A percentile compares a stretch with the other conserved stretches of the same genome.
Conservation (phyloP, 306 rosid species). For the Quercus glauca region DNA sequence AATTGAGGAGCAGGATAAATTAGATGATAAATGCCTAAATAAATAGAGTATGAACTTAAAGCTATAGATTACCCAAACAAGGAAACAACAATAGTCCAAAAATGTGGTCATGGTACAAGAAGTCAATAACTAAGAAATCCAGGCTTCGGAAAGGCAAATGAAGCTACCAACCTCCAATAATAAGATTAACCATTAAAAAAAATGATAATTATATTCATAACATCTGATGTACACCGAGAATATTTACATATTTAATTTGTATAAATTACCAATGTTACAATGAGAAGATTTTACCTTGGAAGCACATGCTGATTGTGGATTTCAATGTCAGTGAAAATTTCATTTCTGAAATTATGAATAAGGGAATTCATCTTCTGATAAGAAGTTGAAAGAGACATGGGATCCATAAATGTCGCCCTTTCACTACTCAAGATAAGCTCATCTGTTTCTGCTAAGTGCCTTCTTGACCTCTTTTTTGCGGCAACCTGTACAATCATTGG, state of each 20-base stretch:
- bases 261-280: background rate
- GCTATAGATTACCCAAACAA: too few relatives aligned
- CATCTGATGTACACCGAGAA: background rate
- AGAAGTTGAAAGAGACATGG: background rate
- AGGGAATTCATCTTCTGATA: conserved; percentile 35
- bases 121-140: too few relatives aligned
- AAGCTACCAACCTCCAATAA: background rate
- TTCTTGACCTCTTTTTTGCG: conserved; percentile 31
- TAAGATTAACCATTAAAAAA: background rate
- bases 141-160: background rate
- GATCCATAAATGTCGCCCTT: conserved; percentile 15
- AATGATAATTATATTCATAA: background rate
- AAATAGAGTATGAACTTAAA: too few relatives aligned
- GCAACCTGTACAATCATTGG: conserved; percentile 25
- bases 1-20: too few relatives aligned
- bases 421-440: conserved; percentile 8
- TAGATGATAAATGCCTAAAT: too few relatives aligned
- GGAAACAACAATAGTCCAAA: too few relatives aligned
- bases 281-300: conserved; percentile 29
- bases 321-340: conserved; percentile 33
- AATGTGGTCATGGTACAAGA: too few relatives aligned
- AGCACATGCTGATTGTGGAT: conserved; percentile 33
- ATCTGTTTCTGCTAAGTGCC: conserved; percentile 30
- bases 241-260: background rate
- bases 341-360: conserved; percentile 22